Evolutionary conservation across 2,329 filamentous ascomycete genomes (phyloP).

Genomic region (Ilyonectria sp.): DNA sequence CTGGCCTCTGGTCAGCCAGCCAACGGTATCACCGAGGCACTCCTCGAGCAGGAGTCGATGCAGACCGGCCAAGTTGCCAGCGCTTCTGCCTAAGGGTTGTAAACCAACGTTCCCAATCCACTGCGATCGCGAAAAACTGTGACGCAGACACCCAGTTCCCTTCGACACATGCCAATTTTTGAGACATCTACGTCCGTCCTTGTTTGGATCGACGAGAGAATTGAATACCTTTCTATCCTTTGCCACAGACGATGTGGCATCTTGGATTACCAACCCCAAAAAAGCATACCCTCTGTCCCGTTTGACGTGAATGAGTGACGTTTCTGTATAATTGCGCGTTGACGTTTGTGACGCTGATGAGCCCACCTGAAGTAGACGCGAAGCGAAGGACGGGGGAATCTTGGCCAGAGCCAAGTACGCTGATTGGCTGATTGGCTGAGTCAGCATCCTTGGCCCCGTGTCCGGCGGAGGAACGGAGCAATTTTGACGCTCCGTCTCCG

Average conservation of each 20-base stretch:
- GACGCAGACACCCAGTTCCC: constrained; percentile 36
- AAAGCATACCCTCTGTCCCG: constrained; percentile 8
- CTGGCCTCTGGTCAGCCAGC: constrained; percentile 58
- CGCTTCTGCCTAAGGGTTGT: constrained; percentile 46
- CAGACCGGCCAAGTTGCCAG: constrained; percentile 49
- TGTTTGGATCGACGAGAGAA: constrained; percentile 37
- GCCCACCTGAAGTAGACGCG: background rate
- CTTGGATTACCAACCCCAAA: constrained; percentile 20
- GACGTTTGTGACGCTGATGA: background rate
- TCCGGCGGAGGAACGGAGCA: constrained; percentile 50
- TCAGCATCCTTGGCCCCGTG: constrained; percentile 8
- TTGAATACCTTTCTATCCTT: constrained; percentile 37
- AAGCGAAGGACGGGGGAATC: background rate
- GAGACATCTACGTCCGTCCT: constrained; percentile 38
- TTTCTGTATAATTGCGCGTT: background rate
- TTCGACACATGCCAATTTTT: constrained; percentile 42
- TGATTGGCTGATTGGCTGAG: constrained; percentile 6
- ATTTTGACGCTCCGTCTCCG: constrained; percentile 48
- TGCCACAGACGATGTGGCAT: constrained; percentile 23
- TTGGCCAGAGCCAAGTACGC: background rate
- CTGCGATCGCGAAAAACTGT: constrained; percentile 24
- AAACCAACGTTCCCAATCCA: background rate
- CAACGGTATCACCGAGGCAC: constrained; percentile 68
- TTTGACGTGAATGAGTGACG: constrained; percentile 14
- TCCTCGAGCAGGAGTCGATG: constrained; percentile 70